Conservation (phyloP, 2,329 filamentous ascomycete genomes). For the Volutella citrinella region DNA sequence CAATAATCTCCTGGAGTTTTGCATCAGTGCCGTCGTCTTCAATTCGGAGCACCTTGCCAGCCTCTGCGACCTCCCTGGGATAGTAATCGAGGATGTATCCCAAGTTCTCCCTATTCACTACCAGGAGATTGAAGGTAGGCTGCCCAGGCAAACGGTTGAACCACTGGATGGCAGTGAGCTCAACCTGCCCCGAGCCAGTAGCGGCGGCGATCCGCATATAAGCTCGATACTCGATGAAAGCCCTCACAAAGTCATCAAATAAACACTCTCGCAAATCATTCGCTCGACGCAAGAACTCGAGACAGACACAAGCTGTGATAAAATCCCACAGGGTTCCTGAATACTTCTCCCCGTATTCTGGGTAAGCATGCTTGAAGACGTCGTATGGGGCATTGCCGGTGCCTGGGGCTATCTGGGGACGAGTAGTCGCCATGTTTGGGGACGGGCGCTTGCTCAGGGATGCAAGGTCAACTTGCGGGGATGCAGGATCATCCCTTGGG, state of each 20-base stretch:
- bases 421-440: background rate
- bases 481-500: slow-evolving; percentile 1
- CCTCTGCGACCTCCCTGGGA: slow-evolving; percentile 27
- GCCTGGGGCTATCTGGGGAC: slow-evolving; percentile 1
- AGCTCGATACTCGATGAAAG: slow-evolving; percentile 39
- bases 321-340: slow-evolving; percentile 39
- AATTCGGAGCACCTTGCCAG: slow-evolving; percentile 14
- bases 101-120: slow-evolving; percentile 36
- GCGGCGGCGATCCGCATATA: slow-evolving; percentile 33
- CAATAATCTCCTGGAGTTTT: background rate
- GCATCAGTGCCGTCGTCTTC: slow-evolving; percentile 6
- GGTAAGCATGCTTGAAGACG: slow-evolving; percentile 41
- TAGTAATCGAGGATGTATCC: slow-evolving; percentile 32
- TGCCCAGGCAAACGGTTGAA: slow-evolving; percentile 30
- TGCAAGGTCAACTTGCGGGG: too few relatives aligned
- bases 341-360: slow-evolving; percentile 39
- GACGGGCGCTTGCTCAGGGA: too few relatives aligned
- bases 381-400: slow-evolving; percentile 28
- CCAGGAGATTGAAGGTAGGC: slow-evolving; percentile 27
- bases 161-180: slow-evolving; percentile 41
- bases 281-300: slow-evolving; percentile 36
- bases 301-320: slow-evolving; percentile 41
- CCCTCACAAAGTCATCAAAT: slow-evolving; percentile 52
- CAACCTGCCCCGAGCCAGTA: slow-evolving; percentile 16
- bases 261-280: slow-evolving; percentile 38